A percentile compares a stretch with the other conserved stretches of the same genome.
Conservation (phyloP, 208 protist species). For the Acanthamoeba quina region DNA sequence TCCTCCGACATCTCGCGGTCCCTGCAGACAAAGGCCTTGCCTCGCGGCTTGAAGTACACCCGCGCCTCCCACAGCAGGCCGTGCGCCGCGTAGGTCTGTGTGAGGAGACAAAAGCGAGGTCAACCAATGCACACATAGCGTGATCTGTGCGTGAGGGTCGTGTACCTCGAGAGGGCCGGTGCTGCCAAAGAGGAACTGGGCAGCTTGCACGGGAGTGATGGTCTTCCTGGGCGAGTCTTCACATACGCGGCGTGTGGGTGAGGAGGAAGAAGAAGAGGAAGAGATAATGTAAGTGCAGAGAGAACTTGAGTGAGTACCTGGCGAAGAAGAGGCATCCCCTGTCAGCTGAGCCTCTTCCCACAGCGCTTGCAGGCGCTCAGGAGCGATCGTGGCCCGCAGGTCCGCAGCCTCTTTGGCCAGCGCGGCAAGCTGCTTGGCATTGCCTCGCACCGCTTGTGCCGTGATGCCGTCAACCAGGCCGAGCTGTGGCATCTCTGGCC, state of each 20-base stretch:
- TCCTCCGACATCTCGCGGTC: not conserved
- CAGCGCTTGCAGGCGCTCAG: conserved; percentile 14
- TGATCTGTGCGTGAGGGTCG: no score
- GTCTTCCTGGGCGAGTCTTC: not conserved
- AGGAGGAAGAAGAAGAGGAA: not conserved
- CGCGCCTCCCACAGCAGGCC: not conserved
- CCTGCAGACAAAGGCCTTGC: not conserved
- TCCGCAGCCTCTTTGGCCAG: conserved; percentile 10
- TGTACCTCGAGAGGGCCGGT: conserved; percentile 27
- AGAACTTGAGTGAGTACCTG: not conserved
- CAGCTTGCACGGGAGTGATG: not conserved
- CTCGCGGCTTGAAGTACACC: conserved; percentile 40
- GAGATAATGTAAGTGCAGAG: not conserved
- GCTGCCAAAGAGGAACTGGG: conserved; percentile 15
- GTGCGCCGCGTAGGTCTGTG: conserved; percentile 31
- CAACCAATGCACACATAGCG: not conserved
- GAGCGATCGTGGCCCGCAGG: conserved; percentile 12
- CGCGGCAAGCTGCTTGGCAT: conserved; percentile 22
- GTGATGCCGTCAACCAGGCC: not conserved
- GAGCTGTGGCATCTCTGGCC: not conserved
- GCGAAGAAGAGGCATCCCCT: not conserved
- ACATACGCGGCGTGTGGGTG: not conserved
- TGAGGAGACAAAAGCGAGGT: not conserved
- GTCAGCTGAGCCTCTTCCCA: not conserved
- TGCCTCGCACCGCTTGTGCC: conserved; percentile 27